Evolutionary conservation across 1,139 yeast genomes (phyloP), one percentile per base, ranked within the genome.

Genomic region (Taiozyma sp.): DNA sequence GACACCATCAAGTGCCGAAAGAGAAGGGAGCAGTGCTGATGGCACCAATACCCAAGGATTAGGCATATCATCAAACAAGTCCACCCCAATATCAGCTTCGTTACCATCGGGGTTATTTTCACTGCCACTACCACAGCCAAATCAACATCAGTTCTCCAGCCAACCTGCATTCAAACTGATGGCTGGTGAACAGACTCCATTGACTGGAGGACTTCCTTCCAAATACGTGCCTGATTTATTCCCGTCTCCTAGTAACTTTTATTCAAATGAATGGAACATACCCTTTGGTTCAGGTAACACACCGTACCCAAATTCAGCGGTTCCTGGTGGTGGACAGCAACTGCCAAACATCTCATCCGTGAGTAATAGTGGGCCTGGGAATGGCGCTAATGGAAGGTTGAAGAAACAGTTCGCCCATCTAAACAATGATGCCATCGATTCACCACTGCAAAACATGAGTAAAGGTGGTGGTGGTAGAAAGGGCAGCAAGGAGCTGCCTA

Each of bases 161-260:
- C 50, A 46, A 45, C 48, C 50, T 48, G 44, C 48, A 38, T 47
- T 48, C 48, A 46, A 57, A 47, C 50, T 57, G 16, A 46, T 52
- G 39, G 62, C 67, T 40, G 80, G 78, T 7, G 80, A 74, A 46
- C 81, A 76, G 48, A 75, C 81, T 0, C 83, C 83, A 2, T 62
- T 77, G 7, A 73, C 78, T 27, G 81, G 78, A 10, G 62, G 64
- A 5, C 61, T 78, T 40, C 79, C 80, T 0, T 73, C 79, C 5
- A 69, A 80, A 48, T 79, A 78, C 52, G 78, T 79, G 42, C 76
- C 75, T 53, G 84, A 79, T 58, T 71, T 79, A 61, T 79, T 79
- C 62, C 83, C 83, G 16, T 76, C 81, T 8, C 83, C 84, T 2
- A 72, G 78, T 10, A 79, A 74, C 50, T 76, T 79, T 55, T 78